Percentiles rank a stretch among this genome's conserved stretches.
These are phyloP conservation scores for Mycena belliarum DNA, from an alignment of 768 basidiomycete species.

Conservation along the genomic window DNA sequence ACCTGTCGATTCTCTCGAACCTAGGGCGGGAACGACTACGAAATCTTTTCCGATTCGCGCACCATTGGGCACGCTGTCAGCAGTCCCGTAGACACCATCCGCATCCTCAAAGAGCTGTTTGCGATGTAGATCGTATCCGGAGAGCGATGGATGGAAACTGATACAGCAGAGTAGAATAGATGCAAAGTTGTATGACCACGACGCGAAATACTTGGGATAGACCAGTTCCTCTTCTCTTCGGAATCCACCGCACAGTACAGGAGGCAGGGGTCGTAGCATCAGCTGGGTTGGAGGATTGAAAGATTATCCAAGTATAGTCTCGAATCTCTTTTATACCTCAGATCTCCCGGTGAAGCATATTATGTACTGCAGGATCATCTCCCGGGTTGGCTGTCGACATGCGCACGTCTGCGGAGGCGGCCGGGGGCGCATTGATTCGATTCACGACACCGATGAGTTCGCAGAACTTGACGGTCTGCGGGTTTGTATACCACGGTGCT, in stretches of 20 bases:
- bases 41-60: conserved; percentile 80
- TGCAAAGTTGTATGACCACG: no score
- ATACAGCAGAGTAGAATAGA: no score
- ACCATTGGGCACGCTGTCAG: conserved; percentile 87
- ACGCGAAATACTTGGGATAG: no score
- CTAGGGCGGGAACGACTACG: conserved; percentile 95
- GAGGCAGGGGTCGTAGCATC: no score
- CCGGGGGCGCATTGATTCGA: conserved; percentile 38
- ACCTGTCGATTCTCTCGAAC: neutral
- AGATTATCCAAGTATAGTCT: no score
- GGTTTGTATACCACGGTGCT: conserved; percentile 84
- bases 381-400: neutral
- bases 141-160: conserved; percentile 18
- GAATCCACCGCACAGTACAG: no score
- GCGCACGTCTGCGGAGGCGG: neutral
- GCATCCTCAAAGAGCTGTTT: conserved; percentile 70
- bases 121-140: no score
- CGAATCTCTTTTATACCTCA: no score
- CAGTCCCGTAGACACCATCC: conserved; percentile 74
- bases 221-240: no score
- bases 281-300: no score
- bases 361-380: neutral
- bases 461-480: conserved; percentile 88
- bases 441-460: conserved; percentile 77
- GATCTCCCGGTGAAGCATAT: conserved; percentile 1